Conservation (phyloP, 2,329 filamentous ascomycete genomes). For the Penicillium oxalicum region DNA sequence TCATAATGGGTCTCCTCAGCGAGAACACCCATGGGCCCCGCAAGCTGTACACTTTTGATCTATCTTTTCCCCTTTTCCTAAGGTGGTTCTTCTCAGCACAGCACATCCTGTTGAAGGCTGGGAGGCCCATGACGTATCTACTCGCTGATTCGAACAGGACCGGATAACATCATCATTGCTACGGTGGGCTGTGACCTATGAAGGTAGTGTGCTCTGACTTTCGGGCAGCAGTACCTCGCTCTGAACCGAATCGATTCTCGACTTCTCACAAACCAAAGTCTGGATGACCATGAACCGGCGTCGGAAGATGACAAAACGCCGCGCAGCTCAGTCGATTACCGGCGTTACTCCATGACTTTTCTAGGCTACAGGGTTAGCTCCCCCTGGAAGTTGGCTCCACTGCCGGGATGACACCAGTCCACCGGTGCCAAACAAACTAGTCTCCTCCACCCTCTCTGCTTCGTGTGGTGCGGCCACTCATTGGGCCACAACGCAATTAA, state of each 20-base stretch:
- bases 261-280: neutral
- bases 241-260: neutral
- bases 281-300: neutral
- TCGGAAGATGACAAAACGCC: conserved; percentile 2
- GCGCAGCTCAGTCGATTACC: neutral
- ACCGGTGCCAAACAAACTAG: neutral
- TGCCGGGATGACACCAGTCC: neutral
- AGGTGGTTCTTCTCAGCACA: too few species aligned
- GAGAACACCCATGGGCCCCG: too few species aligned
- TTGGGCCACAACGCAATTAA: conserved; percentile 3
- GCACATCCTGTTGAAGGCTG: too few species aligned
- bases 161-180: too few species aligned
- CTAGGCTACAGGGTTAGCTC: neutral
- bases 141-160: too few species aligned
- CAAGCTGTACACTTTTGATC: too few species aligned
- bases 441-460: neutral
- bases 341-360: neutral
- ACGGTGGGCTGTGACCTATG: too few species aligned
- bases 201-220: too few species aligned
- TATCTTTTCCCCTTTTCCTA: too few species aligned
- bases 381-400: conserved; percentile 5
- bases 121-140: too few species aligned
- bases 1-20: too few species aligned
- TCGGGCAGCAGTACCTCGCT: neutral
- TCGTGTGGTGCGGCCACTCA: neutral